phyloP scores from a whole-genome alignment of 148 eudicot genomes.

The Rhododendron vialii region DNA sequence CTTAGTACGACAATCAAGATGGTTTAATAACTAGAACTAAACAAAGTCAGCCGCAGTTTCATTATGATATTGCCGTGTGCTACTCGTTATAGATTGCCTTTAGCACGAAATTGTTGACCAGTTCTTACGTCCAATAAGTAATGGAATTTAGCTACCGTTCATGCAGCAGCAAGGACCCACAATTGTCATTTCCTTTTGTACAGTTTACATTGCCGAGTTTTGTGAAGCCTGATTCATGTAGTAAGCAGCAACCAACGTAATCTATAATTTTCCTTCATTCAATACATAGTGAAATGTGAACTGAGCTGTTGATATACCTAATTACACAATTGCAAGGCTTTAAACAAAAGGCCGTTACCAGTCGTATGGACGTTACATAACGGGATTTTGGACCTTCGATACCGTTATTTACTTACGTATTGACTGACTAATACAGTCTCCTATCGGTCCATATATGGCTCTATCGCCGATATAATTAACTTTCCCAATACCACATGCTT shows the following conservation, averaged over 20 bases:
- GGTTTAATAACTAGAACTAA: neutral
- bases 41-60: neutral
- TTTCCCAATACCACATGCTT: no score
- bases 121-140: neutral
- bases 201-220: neutral
- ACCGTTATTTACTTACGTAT: no score
- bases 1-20: neutral
- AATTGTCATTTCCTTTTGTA: neutral
- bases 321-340: neutral
- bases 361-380: no score
- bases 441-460: no score
- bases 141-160: neutral
- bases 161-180: neutral
- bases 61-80: neutral
- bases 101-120: neutral
- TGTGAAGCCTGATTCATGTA: neutral
- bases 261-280: neutral
- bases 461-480: no score
- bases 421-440: no score
- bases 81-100: neutral
- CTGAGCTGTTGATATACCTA: neutral
- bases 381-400: no score
- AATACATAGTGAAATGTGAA: neutral
- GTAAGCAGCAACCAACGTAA: neutral
- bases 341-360: no score